Conservation (phyloP, 2,329 filamentous ascomycete species). For the Zymoseptoria pseudotritici region DNA sequence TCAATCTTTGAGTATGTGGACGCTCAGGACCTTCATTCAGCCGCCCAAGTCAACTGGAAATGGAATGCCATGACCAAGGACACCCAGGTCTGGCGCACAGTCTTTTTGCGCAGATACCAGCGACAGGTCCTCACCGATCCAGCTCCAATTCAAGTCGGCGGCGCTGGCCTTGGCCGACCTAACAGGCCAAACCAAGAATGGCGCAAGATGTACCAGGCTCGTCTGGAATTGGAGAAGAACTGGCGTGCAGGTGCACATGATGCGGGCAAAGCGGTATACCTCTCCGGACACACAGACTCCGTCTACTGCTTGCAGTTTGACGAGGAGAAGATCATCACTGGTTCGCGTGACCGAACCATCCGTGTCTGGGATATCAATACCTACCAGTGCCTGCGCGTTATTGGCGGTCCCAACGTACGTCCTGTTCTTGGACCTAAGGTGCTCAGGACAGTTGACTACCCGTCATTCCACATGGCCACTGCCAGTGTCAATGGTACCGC, state of each 20-base stretch:
- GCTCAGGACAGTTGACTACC: constrained; percentile 36
- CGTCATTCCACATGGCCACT: constrained; percentile 32
- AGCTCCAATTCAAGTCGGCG: constrained; percentile 41
- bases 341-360: constrained; percentile 90
- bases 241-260: constrained; percentile 61
- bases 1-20: constrained; percentile 55
- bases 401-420: constrained; percentile 64
- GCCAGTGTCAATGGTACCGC: constrained; percentile 42
- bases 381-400: constrained; percentile 74
- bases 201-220: constrained; percentile 75
- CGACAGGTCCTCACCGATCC: constrained; percentile 39
- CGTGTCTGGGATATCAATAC: constrained; percentile 93
- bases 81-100: constrained; percentile 53
- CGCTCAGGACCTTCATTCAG: constrained; percentile 46
- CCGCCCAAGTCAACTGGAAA: constrained; percentile 48
- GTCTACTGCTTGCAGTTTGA: constrained; percentile 98
- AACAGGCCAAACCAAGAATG: constrained; percentile 62
- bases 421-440: constrained; percentile 41
- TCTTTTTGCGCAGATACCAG: constrained; percentile 52
- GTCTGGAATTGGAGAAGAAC: constrained; percentile 64
- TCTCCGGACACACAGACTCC: constrained; percentile 89
- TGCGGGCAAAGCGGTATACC: constrained; percentile 72
- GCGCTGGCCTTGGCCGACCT: constrained; percentile 43
- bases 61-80: constrained; percentile 52
- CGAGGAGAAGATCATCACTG: constrained; percentile 95